Conservation (phyloP, 2,329 filamentous ascomycete genomes). For the Exophiala aquamarina region DNA sequence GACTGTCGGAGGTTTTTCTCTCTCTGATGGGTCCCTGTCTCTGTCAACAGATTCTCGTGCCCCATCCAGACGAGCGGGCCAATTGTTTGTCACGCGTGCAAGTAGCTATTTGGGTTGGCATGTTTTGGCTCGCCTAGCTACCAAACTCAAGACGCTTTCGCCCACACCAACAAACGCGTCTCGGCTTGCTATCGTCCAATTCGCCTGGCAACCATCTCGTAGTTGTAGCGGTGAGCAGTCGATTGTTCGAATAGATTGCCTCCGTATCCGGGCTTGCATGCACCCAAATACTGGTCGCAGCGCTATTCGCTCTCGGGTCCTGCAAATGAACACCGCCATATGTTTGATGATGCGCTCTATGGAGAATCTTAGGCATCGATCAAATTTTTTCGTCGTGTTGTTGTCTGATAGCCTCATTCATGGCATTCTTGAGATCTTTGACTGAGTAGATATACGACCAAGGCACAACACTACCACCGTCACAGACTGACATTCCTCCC, state of each 20-base stretch:
- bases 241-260: slow-evolving; percentile 10
- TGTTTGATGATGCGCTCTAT: slow-evolving; percentile 10
- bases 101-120: too few relatives aligned
- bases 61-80: too few relatives aligned
- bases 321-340: slow-evolving; percentile 17
- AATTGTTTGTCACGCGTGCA: too few relatives aligned
- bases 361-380: slow-evolving; percentile 10
- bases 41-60: too few relatives aligned
- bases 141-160: not conserved
- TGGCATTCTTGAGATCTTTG: not conserved
- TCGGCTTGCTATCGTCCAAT: not conserved
- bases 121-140: too few relatives aligned
- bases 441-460: not conserved
- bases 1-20: too few relatives aligned
- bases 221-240: slow-evolving; percentile 21
- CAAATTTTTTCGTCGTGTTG: slow-evolving; percentile 12
- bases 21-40: too few relatives aligned
- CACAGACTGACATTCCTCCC: slow-evolving; percentile 10
- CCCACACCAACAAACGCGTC: slow-evolving; percentile 1
- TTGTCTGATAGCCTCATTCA: slow-evolving; percentile 1
- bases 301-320: slow-evolving; percentile 13
- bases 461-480: not conserved
- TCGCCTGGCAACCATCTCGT: not conserved
- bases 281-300: slow-evolving; percentile 3
- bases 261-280: slow-evolving; percentile 4